These are phyloP conservation scores for Puccinia novopanici DNA, from an alignment of 1,284 basidiomycete genomes.

Conservation along the genomic window DNA sequence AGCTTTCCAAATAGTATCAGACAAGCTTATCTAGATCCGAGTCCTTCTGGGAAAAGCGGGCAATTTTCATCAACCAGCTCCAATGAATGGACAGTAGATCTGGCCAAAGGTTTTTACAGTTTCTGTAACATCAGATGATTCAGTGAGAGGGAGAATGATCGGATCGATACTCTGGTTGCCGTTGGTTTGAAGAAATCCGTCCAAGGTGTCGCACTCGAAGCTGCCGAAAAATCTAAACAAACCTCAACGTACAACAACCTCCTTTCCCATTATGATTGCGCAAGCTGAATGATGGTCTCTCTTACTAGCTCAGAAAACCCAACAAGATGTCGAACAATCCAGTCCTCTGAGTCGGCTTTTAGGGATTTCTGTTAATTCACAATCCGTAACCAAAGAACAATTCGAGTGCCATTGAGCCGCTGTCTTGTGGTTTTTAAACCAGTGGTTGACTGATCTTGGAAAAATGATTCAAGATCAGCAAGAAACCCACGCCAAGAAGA, in stretches of 20 bases:
- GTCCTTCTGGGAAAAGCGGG: not conserved
- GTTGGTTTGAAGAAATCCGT: constrained; percentile 78
- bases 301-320: constrained; percentile 65
- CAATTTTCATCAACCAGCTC: constrained; percentile 1
- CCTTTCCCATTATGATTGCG: constrained; percentile 53
- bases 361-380: constrained; percentile 66
- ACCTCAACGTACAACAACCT: constrained; percentile 21
- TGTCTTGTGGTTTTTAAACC: constrained; percentile 80
- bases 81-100: constrained; percentile 20
- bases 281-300: constrained; percentile 48
- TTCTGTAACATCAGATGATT: constrained; percentile 73
- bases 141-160: constrained; percentile 80
- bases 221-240: constrained; percentile 74
- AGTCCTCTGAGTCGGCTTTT: constrained; percentile 53
- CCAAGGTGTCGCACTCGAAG: constrained; percentile 80
- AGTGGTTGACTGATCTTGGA: constrained; percentile 74
- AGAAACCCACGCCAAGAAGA: constrained; percentile 78
- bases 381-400: constrained; percentile 72
- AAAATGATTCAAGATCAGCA: constrained; percentile 80
- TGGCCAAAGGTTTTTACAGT: constrained; percentile 58
- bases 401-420: constrained; percentile 77
- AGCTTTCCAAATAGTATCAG: constrained; percentile 32
- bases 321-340: constrained; percentile 61
- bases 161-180: constrained; percentile 83
- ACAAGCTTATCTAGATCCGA: constrained; percentile 39